Base-by-base conservation (phyloP, 106 monocot species). In the Dioscorea dumetorum region DNA sequence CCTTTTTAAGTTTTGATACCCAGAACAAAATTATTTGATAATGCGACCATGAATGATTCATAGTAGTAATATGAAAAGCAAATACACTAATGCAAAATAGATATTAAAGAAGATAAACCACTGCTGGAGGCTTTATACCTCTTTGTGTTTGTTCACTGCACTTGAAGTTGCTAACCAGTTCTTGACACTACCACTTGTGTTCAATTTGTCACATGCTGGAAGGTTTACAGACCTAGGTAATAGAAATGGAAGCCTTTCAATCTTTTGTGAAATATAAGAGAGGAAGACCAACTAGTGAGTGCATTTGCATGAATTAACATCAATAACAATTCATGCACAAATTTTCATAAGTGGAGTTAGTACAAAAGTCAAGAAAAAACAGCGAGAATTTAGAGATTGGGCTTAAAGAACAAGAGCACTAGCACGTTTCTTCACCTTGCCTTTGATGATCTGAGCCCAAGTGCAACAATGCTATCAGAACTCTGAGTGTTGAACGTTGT, bases 211-310 rank as follows among this genome's bases (percentile, higher is more conserved):
- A n/a, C 48, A 49, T 2, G 75, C 50, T 61, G 76, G 69, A 69
- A 76, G 76, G 63, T 76, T 73, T 57, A 70, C 24, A 53, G 72
- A 84, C 76, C 84, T 84, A 71, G 12, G 66, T 15, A 62, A 60
- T 33, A 66, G 31, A 57, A 50, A 50, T 49, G 4, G n/a, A 23
- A 70, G 41, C 0, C 6, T 41, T 41, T 41, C 41, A 41, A 41
- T 41, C 6, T 41, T 10, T 41, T 10, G 41, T 6, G 2, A 41
- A 41, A 41, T 41, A 41, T 41, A 41, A 41, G 10, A 41, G 41
- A 41, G 41, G 10, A 41, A 8, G 41, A 41, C 41, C 41, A 41
- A 41, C 9, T 6, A 10, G 41, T 41, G 41, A 41, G 41, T 41
- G 5, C 6, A 41, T 41, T 41, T 41, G 41, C 41, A 41, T 41